phyloP scores from a whole-genome alignment of 495 filamentous ascomycete genomes.

The Tuber umbilicatum region DNA sequence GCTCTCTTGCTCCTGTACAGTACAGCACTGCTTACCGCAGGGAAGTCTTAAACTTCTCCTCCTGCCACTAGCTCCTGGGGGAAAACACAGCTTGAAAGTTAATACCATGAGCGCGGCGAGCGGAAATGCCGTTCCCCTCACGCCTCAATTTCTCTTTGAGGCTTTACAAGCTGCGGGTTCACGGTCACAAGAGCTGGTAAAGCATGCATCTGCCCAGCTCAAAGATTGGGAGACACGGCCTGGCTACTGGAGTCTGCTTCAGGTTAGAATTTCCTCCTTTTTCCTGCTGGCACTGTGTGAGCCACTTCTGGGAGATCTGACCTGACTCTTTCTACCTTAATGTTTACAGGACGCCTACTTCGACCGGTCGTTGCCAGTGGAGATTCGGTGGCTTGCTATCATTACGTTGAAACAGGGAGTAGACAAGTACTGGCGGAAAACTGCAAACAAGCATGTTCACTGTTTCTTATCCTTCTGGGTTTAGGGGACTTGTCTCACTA shows the following conservation, averaged over 20 bases:
- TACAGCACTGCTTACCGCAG: background rate
- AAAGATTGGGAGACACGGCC: constrained; percentile 72
- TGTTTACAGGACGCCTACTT: constrained; percentile 62
- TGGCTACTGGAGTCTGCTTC: constrained; percentile 71
- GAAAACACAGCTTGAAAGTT: background rate
- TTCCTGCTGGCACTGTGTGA: constrained; percentile 21
- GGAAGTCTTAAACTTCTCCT: background rate
- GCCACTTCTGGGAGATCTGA: background rate
- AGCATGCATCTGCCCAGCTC: constrained; percentile 74
- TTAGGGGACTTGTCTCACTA: constrained; percentile 21
- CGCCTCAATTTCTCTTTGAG: constrained; percentile 61
- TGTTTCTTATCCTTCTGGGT: background rate
- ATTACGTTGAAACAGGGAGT: constrained; percentile 95
- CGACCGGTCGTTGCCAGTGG: constrained; percentile 63
- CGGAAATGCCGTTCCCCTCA: constrained; percentile 52
- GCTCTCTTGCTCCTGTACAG: background rate
- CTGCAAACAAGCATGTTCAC: constrained; percentile 53
- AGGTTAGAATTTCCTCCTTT: constrained; percentile 49
- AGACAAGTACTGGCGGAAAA: constrained; percentile 85
- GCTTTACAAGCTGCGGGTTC: constrained; percentile 66
- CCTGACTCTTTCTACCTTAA: constrained; percentile 7
- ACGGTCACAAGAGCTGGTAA: constrained; percentile 65
- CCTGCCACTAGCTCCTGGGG: background rate
- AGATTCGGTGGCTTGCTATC: constrained; percentile 78
- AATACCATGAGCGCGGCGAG: constrained; percentile 32